Evolutionary conservation across 257 asterid genomes (phyloP).

Genomic region (Sherardia arvensis): DNA sequence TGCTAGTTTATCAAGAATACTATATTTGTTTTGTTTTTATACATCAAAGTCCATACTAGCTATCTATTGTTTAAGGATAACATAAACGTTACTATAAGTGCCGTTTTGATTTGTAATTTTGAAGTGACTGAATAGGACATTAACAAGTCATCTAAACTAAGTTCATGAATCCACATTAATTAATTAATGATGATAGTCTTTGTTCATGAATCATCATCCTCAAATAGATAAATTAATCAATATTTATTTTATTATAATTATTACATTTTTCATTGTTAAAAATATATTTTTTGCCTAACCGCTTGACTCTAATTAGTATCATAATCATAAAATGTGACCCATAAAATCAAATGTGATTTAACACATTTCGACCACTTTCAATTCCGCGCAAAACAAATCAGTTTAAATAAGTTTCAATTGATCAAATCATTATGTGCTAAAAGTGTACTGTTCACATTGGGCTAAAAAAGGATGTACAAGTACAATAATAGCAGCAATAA

Average conservation of each 20-base stretch:
- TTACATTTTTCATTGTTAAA: background rate
- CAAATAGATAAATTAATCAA: no score
- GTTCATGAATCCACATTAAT: background rate
- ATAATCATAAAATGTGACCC: background rate
- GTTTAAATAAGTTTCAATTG: no score
- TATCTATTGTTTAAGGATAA: no score
- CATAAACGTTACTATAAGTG: background rate
- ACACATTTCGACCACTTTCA: background rate
- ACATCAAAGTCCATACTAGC: no score
- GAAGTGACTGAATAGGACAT: background rate
- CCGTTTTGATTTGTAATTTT: background rate
- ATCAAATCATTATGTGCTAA: background rate
- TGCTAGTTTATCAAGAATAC: no score
- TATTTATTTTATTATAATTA: no score
- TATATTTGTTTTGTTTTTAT: no score
- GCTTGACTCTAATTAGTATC: background rate
- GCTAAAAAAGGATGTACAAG: background rate
- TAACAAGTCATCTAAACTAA: background rate
- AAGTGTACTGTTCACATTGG: background rate
- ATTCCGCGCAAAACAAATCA: background rate
- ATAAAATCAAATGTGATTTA: background rate
- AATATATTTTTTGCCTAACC: no score
- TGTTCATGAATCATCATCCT: background rate
- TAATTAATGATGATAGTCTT: background rate
- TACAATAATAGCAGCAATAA: no score